These are phyloP conservation scores for Boletus huronensis DNA, from an alignment of 768 basidiomycete species.

Conservation along the genomic window DNA sequence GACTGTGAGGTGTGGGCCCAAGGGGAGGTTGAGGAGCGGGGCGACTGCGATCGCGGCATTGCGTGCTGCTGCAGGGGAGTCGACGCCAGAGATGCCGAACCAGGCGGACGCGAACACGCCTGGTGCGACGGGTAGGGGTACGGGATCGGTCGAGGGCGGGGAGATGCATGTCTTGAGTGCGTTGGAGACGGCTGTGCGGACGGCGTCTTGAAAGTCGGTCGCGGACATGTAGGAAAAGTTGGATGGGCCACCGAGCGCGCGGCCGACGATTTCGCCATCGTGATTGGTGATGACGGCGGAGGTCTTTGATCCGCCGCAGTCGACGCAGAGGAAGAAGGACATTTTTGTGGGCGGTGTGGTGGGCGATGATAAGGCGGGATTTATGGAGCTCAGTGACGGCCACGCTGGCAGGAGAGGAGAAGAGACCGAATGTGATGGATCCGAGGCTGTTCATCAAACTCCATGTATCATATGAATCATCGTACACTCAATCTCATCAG, in stretches of 20 bases:
- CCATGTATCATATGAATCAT: too few relatives aligned
- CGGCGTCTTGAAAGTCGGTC: constrained; percentile 52
- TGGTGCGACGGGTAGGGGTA: constrained; percentile 37
- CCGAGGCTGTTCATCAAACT: too few relatives aligned
- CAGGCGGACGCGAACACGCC: constrained; percentile 63
- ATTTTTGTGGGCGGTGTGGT: constrained; percentile 24
- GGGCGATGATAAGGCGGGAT: not conserved
- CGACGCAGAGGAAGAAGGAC: constrained; percentile 75
- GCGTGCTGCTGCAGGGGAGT: constrained; percentile 61
- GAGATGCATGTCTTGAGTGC: constrained; percentile 50
- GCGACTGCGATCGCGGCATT: constrained; percentile 54
- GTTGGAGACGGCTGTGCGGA: constrained; percentile 47
- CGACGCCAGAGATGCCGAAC: constrained; percentile 82
- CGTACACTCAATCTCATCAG: too few relatives aligned
- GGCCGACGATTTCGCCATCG: constrained; percentile 59
- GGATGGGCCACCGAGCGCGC: constrained; percentile 72
- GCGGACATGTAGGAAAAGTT: constrained; percentile 80
- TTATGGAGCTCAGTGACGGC: not conserved
- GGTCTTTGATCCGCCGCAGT: constrained; percentile 90
- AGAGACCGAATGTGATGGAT: not conserved
- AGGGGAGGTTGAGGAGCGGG: constrained; percentile 53
- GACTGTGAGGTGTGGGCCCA: constrained; percentile 53
- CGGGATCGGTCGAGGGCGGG: constrained; percentile 34
- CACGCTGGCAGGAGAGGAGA: not conserved
- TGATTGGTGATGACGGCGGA: constrained; percentile 63